Evolutionary conservation across 1,284 basidiomycete genomes (phyloP), one percentile per base, ranked within the genome.

Genomic region (Mycena citricolor): DNA sequence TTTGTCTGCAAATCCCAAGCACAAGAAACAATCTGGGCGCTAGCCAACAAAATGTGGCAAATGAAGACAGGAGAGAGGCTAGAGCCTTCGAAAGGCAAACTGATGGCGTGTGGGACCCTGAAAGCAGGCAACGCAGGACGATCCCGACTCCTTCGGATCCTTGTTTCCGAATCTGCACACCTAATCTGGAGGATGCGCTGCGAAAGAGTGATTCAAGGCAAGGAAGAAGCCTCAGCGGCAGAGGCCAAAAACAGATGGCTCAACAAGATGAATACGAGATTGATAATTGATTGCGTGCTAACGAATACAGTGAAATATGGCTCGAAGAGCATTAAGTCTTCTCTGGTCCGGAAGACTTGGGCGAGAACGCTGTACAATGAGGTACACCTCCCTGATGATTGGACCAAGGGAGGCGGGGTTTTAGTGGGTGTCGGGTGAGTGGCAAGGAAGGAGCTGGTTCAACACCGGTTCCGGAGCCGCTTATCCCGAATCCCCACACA

Each of bases 1-100:
- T 35, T 36, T 4, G 29, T 44, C n/a, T 52, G 51, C 28, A 21
- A 38, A 0, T 24, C 22, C 1, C 36, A 29, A 4, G 47, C 42
- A 10, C 42, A 50, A 11, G 22, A 1, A 2, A 28, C 26, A 5
- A 39, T 57, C 11, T 60, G 58, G 58, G 11, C 41, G 2, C 31
- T 54, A 0, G 51, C 29, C 0, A 12, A 39, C 14, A 17, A 45
- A 0, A 32, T 56, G 0, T 61, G 59, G 56, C 20, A 16, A 2
- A 16, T 43, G 8, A 56, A 47, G 5, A 37, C 32, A 12, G 32
- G 24, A 41, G 14, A 12, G 13, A 19, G 37, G n/a, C 14, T 41
- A 20, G 29, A 19, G 5, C 23, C 23, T 4, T 13, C 25, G 13
- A 31, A 16, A 17, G 31, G 43, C 19, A 16, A 40, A 24, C 30